A percentile compares a stretch with the other conserved stretches of the same genome.
Evolutionary conservation across 441 rosid genomes (phyloP).

Genomic region (Croton laevigatus): DNA sequence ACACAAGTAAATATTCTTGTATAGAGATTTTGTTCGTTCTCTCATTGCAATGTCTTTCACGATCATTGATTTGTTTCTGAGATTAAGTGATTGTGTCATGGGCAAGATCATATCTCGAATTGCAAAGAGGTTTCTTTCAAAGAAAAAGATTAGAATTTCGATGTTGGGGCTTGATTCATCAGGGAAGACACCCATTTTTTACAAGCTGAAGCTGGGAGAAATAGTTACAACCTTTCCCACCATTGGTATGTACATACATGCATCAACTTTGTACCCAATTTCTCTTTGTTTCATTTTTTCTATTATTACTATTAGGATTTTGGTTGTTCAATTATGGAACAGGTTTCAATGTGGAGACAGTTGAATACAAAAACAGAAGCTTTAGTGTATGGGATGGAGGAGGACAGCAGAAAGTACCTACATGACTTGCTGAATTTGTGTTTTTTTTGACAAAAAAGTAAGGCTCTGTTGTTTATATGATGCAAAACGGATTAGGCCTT

Average conservation of each 20-base stretch:
- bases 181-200: constrained; percentile 72
- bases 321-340: constrained; percentile 11
- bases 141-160: constrained; percentile 42
- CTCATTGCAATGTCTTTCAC: not conserved
- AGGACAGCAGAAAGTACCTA: constrained; percentile 65
- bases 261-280: not conserved
- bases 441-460: not conserved
- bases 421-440: no score
- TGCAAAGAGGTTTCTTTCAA: constrained; percentile 44
- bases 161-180: constrained; percentile 84
- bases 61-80: constrained; percentile 5
- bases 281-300: not conserved
- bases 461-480: not conserved
- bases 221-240: constrained; percentile 56
- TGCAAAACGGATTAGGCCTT: constrained; percentile 50
- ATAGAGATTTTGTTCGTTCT: not conserved
- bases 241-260: constrained; percentile 38
- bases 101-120: constrained; percentile 44
- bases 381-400: constrained; percentile 79
- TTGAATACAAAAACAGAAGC: constrained; percentile 55
- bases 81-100: constrained; percentile 30
- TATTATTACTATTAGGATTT: no score
- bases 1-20: constrained; percentile 16
- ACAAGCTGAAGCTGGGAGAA: constrained; percentile 70
- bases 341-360: constrained; percentile 78